Evolutionary conservation across 495 filamentous ascomycete genomes (phyloP).

Genomic region (Physcia stellaris): DNA sequence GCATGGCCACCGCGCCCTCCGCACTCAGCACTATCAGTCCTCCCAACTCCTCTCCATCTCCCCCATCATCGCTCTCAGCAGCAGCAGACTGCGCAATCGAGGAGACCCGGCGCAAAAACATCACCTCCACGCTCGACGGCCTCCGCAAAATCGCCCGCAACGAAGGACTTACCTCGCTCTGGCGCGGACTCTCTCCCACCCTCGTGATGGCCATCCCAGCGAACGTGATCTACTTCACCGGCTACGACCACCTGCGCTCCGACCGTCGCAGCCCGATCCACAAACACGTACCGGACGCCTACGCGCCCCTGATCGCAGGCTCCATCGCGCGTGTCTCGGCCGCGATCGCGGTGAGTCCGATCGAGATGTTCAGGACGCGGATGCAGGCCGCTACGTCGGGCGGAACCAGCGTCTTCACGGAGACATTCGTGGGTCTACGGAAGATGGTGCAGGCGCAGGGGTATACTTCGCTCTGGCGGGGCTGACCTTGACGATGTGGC

Average conservation of each 20-base stretch:
- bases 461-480: constrained; percentile 82
- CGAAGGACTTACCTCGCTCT: constrained; percentile 75
- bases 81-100: constrained; percentile 70
- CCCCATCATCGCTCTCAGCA: constrained; percentile 18
- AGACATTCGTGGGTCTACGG: constrained; percentile 58
- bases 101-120: constrained; percentile 66
- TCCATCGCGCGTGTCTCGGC: constrained; percentile 63
- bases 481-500: constrained; percentile 82
- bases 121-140: constrained; percentile 84
- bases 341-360: constrained; percentile 70
- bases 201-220: constrained; percentile 86
- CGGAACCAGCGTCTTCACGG: constrained; percentile 43
- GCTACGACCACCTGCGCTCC: constrained; percentile 86
- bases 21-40: constrained; percentile 17
- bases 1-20: constrained; percentile 37
- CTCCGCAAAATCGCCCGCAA: constrained; percentile 92
- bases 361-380: constrained; percentile 90
- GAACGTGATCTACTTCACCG: constrained; percentile 97
- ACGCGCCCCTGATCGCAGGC: constrained; percentile 70
- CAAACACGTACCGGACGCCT: constrained; percentile 42
- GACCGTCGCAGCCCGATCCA: constrained; percentile 56
- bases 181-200: constrained; percentile 87
- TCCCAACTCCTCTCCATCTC: constrained; percentile 17
- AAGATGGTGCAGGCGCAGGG: constrained; percentile 69
- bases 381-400: constrained; percentile 64